These are phyloP conservation scores for Arxiozyma slooffiae DNA, from an alignment of 1,139 yeast genomes.

Conservation along the genomic window DNA sequence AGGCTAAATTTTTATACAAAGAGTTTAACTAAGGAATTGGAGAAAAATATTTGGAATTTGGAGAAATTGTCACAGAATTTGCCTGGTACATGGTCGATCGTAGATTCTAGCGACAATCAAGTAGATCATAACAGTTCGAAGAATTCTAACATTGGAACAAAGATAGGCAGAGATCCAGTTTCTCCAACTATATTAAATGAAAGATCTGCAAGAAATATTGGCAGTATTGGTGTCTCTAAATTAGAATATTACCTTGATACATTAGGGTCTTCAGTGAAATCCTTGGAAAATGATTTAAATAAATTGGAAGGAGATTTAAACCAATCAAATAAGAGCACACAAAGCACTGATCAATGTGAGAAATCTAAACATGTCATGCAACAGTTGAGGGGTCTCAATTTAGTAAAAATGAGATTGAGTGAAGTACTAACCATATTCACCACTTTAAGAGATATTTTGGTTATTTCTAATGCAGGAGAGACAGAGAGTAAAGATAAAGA, in stretches of 20 bases:
- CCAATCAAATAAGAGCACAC: conserved; percentile 11
- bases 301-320: conserved; percentile 28
- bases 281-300: conserved; percentile 43
- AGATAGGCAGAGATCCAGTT: not conserved
- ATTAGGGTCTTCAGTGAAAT: conserved; percentile 45
- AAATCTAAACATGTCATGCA: conserved; percentile 30
- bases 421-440: conserved; percentile 40
- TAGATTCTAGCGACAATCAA: not conserved
- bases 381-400: conserved; percentile 38
- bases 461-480: conserved; percentile 16
- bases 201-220: not conserved
- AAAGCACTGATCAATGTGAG: conserved; percentile 5
- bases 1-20: conserved; percentile 56
- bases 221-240: conserved; percentile 33
- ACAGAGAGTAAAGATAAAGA: conserved; percentile 6
- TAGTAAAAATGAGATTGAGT: conserved; percentile 37
- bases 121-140: not conserved
- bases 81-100: conserved; percentile 21
- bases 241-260: conserved; percentile 56
- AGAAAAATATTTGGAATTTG: conserved; percentile 38
- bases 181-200: not conserved
- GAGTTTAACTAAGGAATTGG: conserved; percentile 44
- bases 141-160: not conserved
- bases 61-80: conserved; percentile 30
- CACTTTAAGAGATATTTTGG: conserved; percentile 34